Percentiles rank a stretch among this genome's conserved stretches.
These are phyloP conservation scores for Beauveria scarabaeidicola DNA, from an alignment of 2,329 filamentous ascomycete genomes.

Conservation along the genomic window DNA sequence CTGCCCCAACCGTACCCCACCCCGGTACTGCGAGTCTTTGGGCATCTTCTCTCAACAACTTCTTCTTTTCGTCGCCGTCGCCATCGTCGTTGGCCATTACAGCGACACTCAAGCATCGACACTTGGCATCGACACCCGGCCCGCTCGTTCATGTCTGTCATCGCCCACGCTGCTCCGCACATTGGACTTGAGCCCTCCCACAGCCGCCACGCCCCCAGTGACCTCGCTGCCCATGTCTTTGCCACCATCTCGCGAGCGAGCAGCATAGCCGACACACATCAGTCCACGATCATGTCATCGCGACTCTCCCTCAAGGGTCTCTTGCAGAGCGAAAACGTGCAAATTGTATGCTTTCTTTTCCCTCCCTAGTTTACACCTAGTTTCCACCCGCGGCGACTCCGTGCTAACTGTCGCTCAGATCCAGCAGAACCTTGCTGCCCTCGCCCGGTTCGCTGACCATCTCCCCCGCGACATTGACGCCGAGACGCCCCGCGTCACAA, in stretches of 20 bases:
- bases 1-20: too few relatives aligned
- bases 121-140: neutral
- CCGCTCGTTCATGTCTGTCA: neutral
- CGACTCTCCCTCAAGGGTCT: conserved; percentile 4
- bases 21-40: neutral
- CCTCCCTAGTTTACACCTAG: too few relatives aligned
- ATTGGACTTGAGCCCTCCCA: neutral
- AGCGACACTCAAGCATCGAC: neutral
- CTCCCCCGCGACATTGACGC: neutral
- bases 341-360: neutral
- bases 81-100: neutral
- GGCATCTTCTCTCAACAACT: neutral
- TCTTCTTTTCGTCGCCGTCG: neutral
- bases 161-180: neutral
- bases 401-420: neutral
- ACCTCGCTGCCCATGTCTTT: neutral
- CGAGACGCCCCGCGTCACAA: neutral
- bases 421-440: neutral
- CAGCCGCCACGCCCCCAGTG: neutral
- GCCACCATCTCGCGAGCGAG: neutral
- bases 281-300: neutral
- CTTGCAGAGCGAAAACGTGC: conserved; percentile 6
- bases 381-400: too few relatives aligned
- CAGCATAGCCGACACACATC: neutral
- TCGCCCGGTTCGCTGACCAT: conserved; percentile 4